These are phyloP conservation scores for Ustilago crameri DNA, from an alignment of 1,284 basidiomycete genomes.

Conservation along the genomic window DNA sequence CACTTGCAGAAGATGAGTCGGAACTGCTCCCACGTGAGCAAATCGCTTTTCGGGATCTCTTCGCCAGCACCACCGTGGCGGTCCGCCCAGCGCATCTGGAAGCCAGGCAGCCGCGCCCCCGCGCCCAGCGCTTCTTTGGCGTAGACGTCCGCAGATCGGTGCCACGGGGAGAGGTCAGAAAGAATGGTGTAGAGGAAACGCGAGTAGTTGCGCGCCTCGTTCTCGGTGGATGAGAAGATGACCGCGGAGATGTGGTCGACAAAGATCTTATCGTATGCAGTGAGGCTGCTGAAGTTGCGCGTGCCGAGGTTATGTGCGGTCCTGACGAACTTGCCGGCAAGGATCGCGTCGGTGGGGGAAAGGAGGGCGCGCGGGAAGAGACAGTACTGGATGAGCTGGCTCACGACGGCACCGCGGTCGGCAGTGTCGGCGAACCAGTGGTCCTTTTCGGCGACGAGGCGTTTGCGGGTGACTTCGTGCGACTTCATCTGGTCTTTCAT, in stretches of 20 bases:
- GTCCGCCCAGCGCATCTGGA: conserved; percentile 58
- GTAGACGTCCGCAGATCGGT: conserved; percentile 74
- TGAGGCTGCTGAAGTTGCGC: conserved; percentile 84
- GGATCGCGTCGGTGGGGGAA: conserved; percentile 95
- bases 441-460: conserved; percentile 81
- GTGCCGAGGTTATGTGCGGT: conserved; percentile 86
- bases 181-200: conserved; percentile 81
- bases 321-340: conserved; percentile 89
- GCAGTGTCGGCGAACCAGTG: conserved; percentile 79
- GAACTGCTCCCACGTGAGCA: conserved; percentile 79
- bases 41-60: conserved; percentile 72
- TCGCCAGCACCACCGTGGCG: conserved; percentile 52
- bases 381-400: conserved; percentile 83
- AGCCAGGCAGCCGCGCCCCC: conserved; percentile 67
- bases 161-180: conserved; percentile 81
- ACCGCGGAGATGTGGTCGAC: conserved; percentile 74
- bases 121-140: conserved; percentile 70
- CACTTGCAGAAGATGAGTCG: conserved; percentile 81
- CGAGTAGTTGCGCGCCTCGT: conserved; percentile 91
- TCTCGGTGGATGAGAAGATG: conserved; percentile 92
- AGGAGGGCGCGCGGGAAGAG: conserved; percentile 89
- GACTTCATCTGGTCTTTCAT: conserved; percentile 80
- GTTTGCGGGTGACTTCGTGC: conserved; percentile 78
- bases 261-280: conserved; percentile 82
- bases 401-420: conserved; percentile 38